Evolutionary conservation across 495 filamentous ascomycete genomes (phyloP), one percentile per base, ranked within the genome.

Genomic region (Penicillium roqueforti): DNA sequence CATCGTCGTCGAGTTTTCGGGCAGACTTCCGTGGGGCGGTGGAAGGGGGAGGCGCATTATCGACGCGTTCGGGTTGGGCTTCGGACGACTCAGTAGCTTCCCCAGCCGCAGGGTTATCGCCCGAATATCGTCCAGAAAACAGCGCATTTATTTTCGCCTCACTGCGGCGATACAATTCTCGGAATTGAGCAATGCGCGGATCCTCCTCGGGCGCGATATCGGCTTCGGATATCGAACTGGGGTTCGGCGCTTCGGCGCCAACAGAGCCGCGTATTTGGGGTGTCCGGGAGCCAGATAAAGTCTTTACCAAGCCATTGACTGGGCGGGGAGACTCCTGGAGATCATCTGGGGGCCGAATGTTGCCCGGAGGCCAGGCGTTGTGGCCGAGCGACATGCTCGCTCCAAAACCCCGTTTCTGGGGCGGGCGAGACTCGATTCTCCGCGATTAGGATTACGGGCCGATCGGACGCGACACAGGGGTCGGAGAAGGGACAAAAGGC

Each of bases 1-100:
- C 87, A 62, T 91, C 87, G 45, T 95, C 89, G 65, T 88, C 85
- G 61, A 95, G 86, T 45, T 86, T 83, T 32, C 89, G 77, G 36
- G 86, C 78, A 36, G 84, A 60, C 57, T 84, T 88, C 63, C 80
- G 81, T 11, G 79, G 69, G n/a, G 76, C 71, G 25, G 69, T 62
- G 22, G 73, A 61, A 42, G 61, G 55, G 20, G 64, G 63, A 52
- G 60, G 60, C 57, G 71, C 63, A 47, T 68, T 67, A 51, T 78
- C 73, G 60, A 72, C 71, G 68, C 67, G 68, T 67, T 67, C 56
- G 31, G 58, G 49, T 54, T 66, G 51, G 51, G 56, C 47, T 34
- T 70, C 71, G 39, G 70, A 37, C 39, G 60, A 57, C 32, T 68
- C 65, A 38, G 60, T 23, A 23, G 38, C 50, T 29, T 62, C 69